Conservation (phyloP, 495 filamentous ascomycete species). For the Hypoxylon trugodes region DNA sequence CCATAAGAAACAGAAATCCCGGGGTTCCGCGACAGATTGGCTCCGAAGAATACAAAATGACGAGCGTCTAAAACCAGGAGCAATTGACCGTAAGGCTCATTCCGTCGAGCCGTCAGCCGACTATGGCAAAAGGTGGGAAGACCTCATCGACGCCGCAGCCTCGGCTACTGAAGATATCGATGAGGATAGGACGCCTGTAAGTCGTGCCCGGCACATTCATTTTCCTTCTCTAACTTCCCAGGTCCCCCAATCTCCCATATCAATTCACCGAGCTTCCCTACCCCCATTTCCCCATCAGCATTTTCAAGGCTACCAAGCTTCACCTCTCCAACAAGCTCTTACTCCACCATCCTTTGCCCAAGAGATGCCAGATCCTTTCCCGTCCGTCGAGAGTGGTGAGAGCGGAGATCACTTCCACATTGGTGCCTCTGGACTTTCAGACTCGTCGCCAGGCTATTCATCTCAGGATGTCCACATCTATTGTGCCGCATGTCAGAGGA, state of each 20-base stretch:
- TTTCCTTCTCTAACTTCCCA: slow-evolving; percentile 54
- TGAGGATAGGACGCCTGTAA: slow-evolving; percentile 81
- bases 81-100: slow-evolving; percentile 79
- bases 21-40: slow-evolving; percentile 60
- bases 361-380: slow-evolving; percentile 77
- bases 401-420: slow-evolving; percentile 74
- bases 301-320: slow-evolving; percentile 81
- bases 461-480: slow-evolving; percentile 80
- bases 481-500: slow-evolving; percentile 80
- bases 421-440: slow-evolving; percentile 58
- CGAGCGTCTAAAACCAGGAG: slow-evolving; percentile 68
- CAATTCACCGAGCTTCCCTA: slow-evolving; percentile 76
- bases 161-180: slow-evolving; percentile 93
- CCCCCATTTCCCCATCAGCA: slow-evolving; percentile 71
- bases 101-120: slow-evolving; percentile 83
- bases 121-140: slow-evolving; percentile 91
- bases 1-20: slow-evolving; percentile 80
- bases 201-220: slow-evolving; percentile 49
- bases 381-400: slow-evolving; percentile 77
- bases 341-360: slow-evolving; percentile 78
- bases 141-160: slow-evolving; percentile 89
- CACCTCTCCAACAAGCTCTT: slow-evolving; percentile 83
- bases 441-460: slow-evolving; percentile 63
- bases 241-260: slow-evolving; percentile 74
- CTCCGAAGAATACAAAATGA: slow-evolving; percentile 60